phyloP scores from a whole-genome alignment of 2,329 filamentous ascomycete species.

The Didymellaceae sp. region DNA sequence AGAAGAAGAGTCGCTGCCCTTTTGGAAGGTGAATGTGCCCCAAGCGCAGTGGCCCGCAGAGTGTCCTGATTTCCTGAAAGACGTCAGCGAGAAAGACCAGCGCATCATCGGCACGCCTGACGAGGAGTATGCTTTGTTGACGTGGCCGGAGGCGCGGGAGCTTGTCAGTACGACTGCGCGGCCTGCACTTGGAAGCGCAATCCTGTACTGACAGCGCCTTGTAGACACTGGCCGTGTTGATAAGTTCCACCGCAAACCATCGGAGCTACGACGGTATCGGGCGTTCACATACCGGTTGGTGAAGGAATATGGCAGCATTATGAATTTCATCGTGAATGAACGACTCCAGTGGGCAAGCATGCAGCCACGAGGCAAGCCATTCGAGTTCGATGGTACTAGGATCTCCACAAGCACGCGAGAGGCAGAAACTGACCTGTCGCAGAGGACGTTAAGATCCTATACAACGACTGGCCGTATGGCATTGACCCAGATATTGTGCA shows the following conservation, averaged over 20 bases:
- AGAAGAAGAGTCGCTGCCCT: slow-evolving; percentile 58
- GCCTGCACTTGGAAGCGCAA: not conserved
- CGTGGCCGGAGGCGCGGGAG: slow-evolving; percentile 73
- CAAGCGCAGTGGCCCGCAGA: slow-evolving; percentile 64
- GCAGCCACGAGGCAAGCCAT: slow-evolving; percentile 50
- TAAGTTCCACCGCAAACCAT: slow-evolving; percentile 77
- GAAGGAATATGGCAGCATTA: slow-evolving; percentile 74
- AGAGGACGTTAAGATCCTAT: slow-evolving; percentile 75
- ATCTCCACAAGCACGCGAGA: not conserved
- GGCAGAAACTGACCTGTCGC: slow-evolving; percentile 12
- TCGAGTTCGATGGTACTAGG: slow-evolving; percentile 50
- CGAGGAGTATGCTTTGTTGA: slow-evolving; percentile 64
- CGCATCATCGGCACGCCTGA: slow-evolving; percentile 75
- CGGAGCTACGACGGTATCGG: slow-evolving; percentile 78
- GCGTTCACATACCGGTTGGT: slow-evolving; percentile 70
- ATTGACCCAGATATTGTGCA: slow-evolving; percentile 80
- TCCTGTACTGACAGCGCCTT: slow-evolving; percentile 18
- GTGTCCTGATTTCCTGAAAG: slow-evolving; percentile 74
- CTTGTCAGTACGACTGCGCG: slow-evolving; percentile 54
- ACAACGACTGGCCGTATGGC: slow-evolving; percentile 95
- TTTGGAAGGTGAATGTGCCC: slow-evolving; percentile 85
- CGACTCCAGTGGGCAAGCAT: slow-evolving; percentile 71
- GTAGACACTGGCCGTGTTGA: slow-evolving; percentile 72
- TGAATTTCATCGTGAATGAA: slow-evolving; percentile 75
- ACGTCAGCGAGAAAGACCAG: slow-evolving; percentile 71